Evolutionary conservation across 805 yeast genomes (phyloP), one percentile per base, ranked within the genome.

Genomic region (Priceomyces carsonii): DNA sequence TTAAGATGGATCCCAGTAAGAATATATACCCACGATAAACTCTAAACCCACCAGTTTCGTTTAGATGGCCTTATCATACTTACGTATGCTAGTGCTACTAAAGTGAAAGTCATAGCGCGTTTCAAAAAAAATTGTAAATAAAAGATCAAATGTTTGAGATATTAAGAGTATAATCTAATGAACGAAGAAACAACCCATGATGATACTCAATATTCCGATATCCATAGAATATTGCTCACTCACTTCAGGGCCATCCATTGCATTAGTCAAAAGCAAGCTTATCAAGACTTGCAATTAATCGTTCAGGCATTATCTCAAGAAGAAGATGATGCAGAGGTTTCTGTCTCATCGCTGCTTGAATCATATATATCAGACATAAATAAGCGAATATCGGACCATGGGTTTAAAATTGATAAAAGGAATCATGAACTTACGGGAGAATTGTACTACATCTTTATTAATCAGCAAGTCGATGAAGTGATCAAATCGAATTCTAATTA

Each of bases 351-450:
- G 10, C 14, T 17, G 6, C 40, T 57, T 8, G 45, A 53, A 26
- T 27, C 43, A 8, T 40, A 47, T 25, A 48, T 66, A 8, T 38
- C 64, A 13, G 32, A 41, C 9, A 63, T 66, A 41, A 66, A 66
- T 49, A 38, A 44, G 14, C 38, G 43, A 5, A 52, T 75, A 14
- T 57, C 55, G 1, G 50, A 50, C 3, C 53, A 69, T 19, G 75
- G 71, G 16, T 62, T 73, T 43, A 70, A 66, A 36, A 55, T 78
- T 43, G 73, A 59, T 47, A 59, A 59, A 51, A 58, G 44, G 35
- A 59, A 57, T 34, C 61, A 59, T 42, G 73, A 73, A 40, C 43
- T 51, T 3, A 48, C 61, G 5, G 60, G 63, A 4, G 53, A 43
- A 7, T 42, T 55, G 7, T 39, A 48, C 20, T 73, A 66, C 45